These are phyloP conservation scores for Chrysoporthe austroafricana DNA, from an alignment of 2,329 filamentous ascomycete genomes.

Conservation along the genomic window DNA sequence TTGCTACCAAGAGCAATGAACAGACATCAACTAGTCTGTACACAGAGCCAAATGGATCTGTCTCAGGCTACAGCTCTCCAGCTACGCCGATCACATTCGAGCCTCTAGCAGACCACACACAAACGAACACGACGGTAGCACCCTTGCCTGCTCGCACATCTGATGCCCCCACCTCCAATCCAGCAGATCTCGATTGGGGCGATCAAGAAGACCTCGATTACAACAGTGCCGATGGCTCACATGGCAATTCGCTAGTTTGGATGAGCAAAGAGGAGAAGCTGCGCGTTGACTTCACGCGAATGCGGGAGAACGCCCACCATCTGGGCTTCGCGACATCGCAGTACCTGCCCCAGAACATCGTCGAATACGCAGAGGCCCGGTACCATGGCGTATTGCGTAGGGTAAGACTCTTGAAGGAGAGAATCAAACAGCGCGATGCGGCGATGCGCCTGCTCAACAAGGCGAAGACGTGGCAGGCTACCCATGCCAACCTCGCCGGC, in stretches of 20 bases:
- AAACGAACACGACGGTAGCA: not conserved
- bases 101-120: not conserved
- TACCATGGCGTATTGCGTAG: not conserved
- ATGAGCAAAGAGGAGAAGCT: slow-evolving; percentile 21
- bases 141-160: not conserved
- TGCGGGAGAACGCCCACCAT: slow-evolving; percentile 16
- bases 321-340: slow-evolving; percentile 12
- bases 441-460: not conserved
- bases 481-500: not conserved
- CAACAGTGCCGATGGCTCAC: not conserved
- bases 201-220: not conserved
- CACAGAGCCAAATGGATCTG: not conserved
- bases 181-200: too few relatives aligned
- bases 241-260: slow-evolving; percentile 5
- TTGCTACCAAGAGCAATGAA: not conserved
- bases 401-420: not conserved
- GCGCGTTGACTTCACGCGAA: slow-evolving; percentile 14
- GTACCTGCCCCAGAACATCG: not conserved
- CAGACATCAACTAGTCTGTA: not conserved
- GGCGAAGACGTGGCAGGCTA: not conserved
- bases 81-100: not conserved
- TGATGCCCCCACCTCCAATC: not conserved
- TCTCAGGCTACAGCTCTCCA: too few relatives aligned
- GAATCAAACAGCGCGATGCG: not conserved
- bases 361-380: not conserved